Percentiles rank a stretch among this genome's conserved stretches.
These are phyloP conservation scores for Salix caprea DNA, from an alignment of 345 rosid genomes.

Conservation along the genomic window DNA sequence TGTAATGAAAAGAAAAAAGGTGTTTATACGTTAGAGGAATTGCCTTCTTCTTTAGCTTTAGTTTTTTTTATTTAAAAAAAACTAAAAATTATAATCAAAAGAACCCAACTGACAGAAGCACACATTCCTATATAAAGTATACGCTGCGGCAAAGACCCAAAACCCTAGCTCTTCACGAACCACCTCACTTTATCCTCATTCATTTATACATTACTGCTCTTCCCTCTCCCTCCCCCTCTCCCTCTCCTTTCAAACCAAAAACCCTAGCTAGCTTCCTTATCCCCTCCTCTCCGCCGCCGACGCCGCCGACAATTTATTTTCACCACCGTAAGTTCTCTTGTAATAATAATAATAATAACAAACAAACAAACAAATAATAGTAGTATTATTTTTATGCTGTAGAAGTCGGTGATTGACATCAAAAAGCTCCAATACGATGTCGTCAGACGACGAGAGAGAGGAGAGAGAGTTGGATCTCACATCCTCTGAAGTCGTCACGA, in stretches of 20 bases:
- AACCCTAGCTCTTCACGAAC: conserved; percentile 17
- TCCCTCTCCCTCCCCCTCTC: not conserved
- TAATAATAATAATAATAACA: not conserved
- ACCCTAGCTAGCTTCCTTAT: not conserved
- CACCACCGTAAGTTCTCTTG: not conserved
- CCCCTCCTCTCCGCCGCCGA: not conserved
- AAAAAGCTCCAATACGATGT: conserved; percentile 46
- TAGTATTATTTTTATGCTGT: not conserved
- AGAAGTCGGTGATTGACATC: not conserved
- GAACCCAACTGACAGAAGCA: not conserved
- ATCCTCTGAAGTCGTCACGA: conserved; percentile 89
- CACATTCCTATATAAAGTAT: conserved; percentile 4
- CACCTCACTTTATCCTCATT: not conserved
- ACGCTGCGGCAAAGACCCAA: not conserved
- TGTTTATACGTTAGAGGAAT: no score
- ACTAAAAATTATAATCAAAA: no score
- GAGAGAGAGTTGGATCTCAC: conserved; percentile 96
- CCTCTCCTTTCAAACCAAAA: not conserved
- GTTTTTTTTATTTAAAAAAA: no score
- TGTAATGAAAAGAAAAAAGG: no score
- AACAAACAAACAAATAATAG: not conserved
- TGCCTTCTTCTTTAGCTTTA: no score
- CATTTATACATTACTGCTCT: not conserved
- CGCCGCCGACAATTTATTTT: not conserved
- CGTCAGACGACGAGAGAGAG: conserved; percentile 88